phyloP scores from a whole-genome alignment of 495 filamentous ascomycete genomes.

The Aspergillus asperescens region DNA sequence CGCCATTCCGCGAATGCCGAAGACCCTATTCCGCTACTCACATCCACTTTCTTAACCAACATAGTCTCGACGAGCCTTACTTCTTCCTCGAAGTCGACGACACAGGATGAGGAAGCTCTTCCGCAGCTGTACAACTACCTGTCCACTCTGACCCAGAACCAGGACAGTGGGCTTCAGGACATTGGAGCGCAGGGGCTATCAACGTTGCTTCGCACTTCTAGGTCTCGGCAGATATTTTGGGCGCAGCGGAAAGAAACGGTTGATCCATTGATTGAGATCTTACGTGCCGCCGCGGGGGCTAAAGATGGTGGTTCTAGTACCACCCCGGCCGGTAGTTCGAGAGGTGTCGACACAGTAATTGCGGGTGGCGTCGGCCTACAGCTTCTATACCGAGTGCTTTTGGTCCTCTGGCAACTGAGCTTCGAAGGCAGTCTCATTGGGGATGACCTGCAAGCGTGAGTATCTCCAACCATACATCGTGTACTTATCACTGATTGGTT shows the following conservation, averaged over 20 bases:
- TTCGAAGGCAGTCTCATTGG: slow-evolving; percentile 84
- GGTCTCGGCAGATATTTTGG: slow-evolving; percentile 84
- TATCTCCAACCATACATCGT: neutral
- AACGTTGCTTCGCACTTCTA: slow-evolving; percentile 68
- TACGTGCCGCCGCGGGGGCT: slow-evolving; percentile 71
- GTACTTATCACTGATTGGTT: slow-evolving; percentile 13
- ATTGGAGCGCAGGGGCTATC: slow-evolving; percentile 93
- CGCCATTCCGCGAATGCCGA: slow-evolving; percentile 73
- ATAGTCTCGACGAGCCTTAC: slow-evolving; percentile 69
- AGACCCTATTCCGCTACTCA: slow-evolving; percentile 82
- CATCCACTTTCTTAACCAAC: slow-evolving; percentile 78
- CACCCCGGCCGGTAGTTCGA: slow-evolving; percentile 58
- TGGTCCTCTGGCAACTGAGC: slow-evolving; percentile 92
- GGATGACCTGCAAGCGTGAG: slow-evolving; percentile 78
- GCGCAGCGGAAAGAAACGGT: slow-evolving; percentile 76
- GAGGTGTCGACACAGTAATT: slow-evolving; percentile 57
- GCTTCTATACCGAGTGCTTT: slow-evolving; percentile 86
- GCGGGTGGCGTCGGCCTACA: slow-evolving; percentile 85
- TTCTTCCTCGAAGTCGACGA: slow-evolving; percentile 46
- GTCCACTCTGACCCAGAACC: slow-evolving; percentile 67
- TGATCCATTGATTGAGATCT: slow-evolving; percentile 72
- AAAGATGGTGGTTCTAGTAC: slow-evolving; percentile 65
- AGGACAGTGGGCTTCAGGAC: slow-evolving; percentile 86
- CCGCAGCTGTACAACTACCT: slow-evolving; percentile 85
- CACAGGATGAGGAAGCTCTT: slow-evolving; percentile 67